Base-by-base conservation (phyloP, 2,329 filamentous ascomycete genomes). In the Aspergillus quadrilineatus region DNA sequence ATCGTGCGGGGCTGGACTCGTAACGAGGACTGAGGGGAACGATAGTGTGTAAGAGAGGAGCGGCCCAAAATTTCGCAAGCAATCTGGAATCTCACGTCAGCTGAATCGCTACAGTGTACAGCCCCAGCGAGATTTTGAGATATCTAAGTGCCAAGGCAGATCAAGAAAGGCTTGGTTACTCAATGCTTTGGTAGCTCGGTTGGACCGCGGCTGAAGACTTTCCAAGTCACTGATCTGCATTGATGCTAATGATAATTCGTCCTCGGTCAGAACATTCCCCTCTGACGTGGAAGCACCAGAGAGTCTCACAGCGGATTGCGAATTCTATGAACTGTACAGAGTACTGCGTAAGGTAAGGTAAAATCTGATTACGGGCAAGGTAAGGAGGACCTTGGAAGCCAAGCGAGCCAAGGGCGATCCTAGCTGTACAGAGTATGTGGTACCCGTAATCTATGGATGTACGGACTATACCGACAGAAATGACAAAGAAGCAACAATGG, bases 71-170 rank as follows among this genome's bases (percentile, higher is more conserved):
- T 37, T 14, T 37, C 34, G 8, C 34, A 14, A 37, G 10, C 34
- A 37, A 14, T 5, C 8, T 37, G 10, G 10, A 37, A 1, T 2
- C 34, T 37, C 14, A 14, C 34, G 34, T 37, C 34, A 37, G 34
- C 22, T 34, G 30, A 5, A 5, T 14, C 3, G 34, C 28, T n/a
- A 47, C 6, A 22, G 28, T 32, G 30, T 30, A 15, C 26, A n/a
- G 10, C 4, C 7, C 26, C 28, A 46, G n/a, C 14, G 12, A 15
- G 44, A 34, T 4, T 34, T 12, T 34, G 30, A 15, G 29, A 10
- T 17, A 6, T n/a, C 42, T 36, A 55, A 29, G 46, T 47, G 53
- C 53, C 53, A 55, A 55, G 53, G 53, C 39, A 50, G 53, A 55
- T 55, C 53, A 55, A 22, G 46, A 32, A 22, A 50, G 53, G 46